phyloP scores from a whole-genome alignment of 495 filamentous ascomycete species.

The Penicillium longicatenatum region DNA sequence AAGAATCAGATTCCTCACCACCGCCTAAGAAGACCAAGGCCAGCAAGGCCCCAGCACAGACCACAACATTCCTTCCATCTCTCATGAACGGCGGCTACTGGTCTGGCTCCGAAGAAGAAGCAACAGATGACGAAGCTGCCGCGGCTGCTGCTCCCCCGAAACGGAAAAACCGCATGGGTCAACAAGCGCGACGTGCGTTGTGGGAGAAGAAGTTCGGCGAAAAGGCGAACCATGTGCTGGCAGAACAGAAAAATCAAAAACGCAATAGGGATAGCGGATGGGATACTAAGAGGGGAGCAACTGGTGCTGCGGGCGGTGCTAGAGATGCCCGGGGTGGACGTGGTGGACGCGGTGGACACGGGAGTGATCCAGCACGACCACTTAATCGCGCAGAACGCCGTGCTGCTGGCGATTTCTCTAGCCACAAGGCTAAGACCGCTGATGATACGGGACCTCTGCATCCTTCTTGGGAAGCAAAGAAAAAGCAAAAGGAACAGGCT shows the following conservation, averaged over 20 bases:
- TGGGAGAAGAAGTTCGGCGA: constrained; percentile 91
- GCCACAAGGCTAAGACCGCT: constrained; percentile 35
- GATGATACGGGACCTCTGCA: constrained; percentile 73
- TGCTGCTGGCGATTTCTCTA: constrained; percentile 2
- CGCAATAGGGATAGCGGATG: constrained; percentile 47
- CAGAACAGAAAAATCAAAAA: constrained; percentile 31
- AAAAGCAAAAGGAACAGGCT: constrained; percentile 73
- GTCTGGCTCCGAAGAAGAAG: constrained; percentile 76
- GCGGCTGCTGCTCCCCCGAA: constrained; percentile 35
- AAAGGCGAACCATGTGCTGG: constrained; percentile 70
- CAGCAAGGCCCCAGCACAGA: constrained; percentile 44
- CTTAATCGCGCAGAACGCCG: constrained; percentile 13
- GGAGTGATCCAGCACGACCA: constrained; percentile 10
- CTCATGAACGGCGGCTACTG: constrained; percentile 86
- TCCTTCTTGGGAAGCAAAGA: constrained; percentile 91
- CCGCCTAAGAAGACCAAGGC: constrained; percentile 48
- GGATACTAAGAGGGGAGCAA: constrained; percentile 50
- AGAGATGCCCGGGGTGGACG: constrained; percentile 18
- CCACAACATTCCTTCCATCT: constrained; percentile 83
- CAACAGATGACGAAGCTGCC: constrained; percentile 40
- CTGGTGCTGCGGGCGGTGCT: constrained; percentile 22
- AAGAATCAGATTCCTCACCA: constrained; percentile 24
- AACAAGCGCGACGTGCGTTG: constrained; percentile 79
- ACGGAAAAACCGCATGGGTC: constrained; percentile 85
- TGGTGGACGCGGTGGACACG: constrained; percentile 5